phyloP scores from a whole-genome alignment of 2,329 filamentous ascomycete genomes.

The Cytospora mali region DNA sequence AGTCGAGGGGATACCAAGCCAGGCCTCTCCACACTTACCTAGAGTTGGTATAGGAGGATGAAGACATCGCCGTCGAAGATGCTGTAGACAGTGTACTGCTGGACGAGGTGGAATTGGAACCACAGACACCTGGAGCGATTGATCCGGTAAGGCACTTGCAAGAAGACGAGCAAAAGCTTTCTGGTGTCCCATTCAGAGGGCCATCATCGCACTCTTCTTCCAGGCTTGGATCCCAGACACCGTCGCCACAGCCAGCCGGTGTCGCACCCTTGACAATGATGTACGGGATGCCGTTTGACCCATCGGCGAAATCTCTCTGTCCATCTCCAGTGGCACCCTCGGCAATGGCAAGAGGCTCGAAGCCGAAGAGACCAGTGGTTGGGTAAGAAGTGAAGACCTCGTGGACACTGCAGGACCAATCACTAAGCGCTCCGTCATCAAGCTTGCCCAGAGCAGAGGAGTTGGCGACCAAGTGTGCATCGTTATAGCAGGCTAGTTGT shows the following conservation, averaged over 20 bases:
- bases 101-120: constrained; percentile 25
- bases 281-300: constrained; percentile 44
- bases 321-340: constrained; percentile 40
- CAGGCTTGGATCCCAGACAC: constrained; percentile 37
- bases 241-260: constrained; percentile 45
- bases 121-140: constrained; percentile 34
- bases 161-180: constrained; percentile 41
- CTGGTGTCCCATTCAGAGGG: constrained; percentile 36
- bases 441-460: constrained; percentile 39
- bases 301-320: constrained; percentile 40
- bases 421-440: constrained; percentile 41
- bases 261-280: constrained; percentile 46
- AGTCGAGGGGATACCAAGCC: not conserved
- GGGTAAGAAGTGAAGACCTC: constrained; percentile 45
- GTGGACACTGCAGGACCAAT: constrained; percentile 48
- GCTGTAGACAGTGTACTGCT: constrained; percentile 23
- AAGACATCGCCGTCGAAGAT: constrained; percentile 7
- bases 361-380: constrained; percentile 38
- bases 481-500: constrained; percentile 43
- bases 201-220: constrained; percentile 48
- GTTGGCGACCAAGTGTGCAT: constrained; percentile 44
- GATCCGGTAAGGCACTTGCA: constrained; percentile 42
- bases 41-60: constrained; percentile 14
- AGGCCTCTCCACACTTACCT: not conserved
- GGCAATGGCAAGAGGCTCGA: constrained; percentile 45